Percentiles rank a stretch among this genome's conserved stretches.
Conservation (phyloP, 129 eudicot species). For the Daucus carota region DH1_v3.0 NC_030381.2:38405501-38406000, state of each 20-base stretch:
- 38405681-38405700: too few species aligned
- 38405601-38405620: conserved; percentile 41
- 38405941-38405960: conserved; percentile 13
- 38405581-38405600: not conserved
- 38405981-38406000: conserved; percentile 74
- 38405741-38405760: not conserved
- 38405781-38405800: not conserved
- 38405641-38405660: conserved; percentile 80
- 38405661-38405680: not conserved
- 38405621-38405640: conserved; percentile 64
- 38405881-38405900: not conserved
- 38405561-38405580: not conserved
- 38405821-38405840: not conserved
- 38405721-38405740: not conserved
- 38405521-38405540: not conserved
- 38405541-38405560: not conserved
- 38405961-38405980: conserved; percentile 80
- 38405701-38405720: too few species aligned
- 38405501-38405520: too few species aligned
- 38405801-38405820: not conserved
- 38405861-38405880: not conserved
- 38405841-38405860: not conserved
- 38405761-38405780: not conserved
- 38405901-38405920: not conserved
- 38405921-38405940: not conserved